Base-by-base conservation (phyloP, 768 basidiomycete genomes). In the Russula abietina region DNA sequence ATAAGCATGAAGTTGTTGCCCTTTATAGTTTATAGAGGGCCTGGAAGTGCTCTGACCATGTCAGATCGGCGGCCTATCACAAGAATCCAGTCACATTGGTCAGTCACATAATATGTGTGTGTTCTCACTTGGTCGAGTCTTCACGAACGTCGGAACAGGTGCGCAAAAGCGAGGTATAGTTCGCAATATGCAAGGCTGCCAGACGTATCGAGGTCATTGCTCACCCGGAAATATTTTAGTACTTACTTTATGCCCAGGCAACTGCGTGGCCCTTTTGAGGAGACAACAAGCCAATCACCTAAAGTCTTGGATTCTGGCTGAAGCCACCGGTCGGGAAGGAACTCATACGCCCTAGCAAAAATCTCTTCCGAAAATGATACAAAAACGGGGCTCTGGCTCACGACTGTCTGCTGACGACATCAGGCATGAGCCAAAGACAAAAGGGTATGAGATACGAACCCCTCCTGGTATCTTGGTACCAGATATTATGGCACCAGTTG, bases 101-200 rank as follows among this genome's bases (percentile, higher is more conserved):
- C 19, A 33, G 12, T 41, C 28, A 33, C 28, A 0, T 38, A 14
- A 38, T 14, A 16, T n/a, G 4, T 38, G 5, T 38, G 5, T 14
- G 1, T 8, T 12, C 16, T 54, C 45, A 64, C 62, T 51, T 64
- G 14, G 17, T 30, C 17, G 6, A 19, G 41, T 66, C 61, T 16
- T 66, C 24, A 30, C 46, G 38, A 58, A n/a, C 68, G 68, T n/a
- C 69, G 67, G 45, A 70, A 64, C n/a, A 70, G 10, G 30, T 70
- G 32, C n/a, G 60, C 69, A n/a, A 70, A 55, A 7, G 60, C 19
- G 24, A 70, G 59, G 52, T 70, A 64, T 8, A 71, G 48, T 49
- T 69, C 63, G 55, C 65, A 63, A 55, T 65, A 69, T 12, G 64
- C 68, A 19, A 61, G 45, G 49, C 69, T 70, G 52, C n/a, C 19